Evolutionary conservation across 768 basidiomycete species (phyloP).

Genomic region (Mycena galericulata): DNA sequence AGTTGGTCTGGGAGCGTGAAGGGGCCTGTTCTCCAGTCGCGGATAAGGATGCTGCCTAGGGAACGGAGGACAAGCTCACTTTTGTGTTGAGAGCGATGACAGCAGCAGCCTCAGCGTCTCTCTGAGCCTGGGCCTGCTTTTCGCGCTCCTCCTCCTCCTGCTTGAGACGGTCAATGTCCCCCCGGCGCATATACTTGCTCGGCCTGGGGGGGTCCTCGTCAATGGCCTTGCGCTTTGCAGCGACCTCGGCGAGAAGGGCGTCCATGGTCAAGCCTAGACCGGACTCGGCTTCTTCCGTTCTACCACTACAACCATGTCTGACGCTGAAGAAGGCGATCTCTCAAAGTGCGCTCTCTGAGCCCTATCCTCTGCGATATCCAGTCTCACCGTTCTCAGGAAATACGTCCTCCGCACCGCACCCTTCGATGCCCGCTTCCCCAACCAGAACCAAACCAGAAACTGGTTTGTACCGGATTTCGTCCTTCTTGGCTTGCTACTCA

Average conservation of each 20-base stretch:
- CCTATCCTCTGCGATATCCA: constrained; percentile 4
- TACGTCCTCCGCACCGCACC: constrained; percentile 94
- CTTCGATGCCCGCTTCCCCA: constrained; percentile 95
- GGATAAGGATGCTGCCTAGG: constrained; percentile 46
- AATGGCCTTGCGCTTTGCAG: constrained; percentile 85
- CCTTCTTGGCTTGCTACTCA: not conserved
- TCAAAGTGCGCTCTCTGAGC: constrained; percentile 57
- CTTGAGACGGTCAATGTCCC: constrained; percentile 85
- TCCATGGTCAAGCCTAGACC: constrained; percentile 71
- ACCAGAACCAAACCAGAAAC: constrained; percentile 95
- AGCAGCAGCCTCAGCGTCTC: constrained; percentile 42
- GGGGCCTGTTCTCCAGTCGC: constrained; percentile 61
- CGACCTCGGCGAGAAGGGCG: constrained; percentile 90
- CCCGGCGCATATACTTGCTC: constrained; percentile 90
- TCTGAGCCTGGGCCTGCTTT: constrained; percentile 50
- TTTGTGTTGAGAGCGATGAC: too few relatives aligned
- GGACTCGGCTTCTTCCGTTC: not conserved
- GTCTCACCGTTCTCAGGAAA: constrained; percentile 65
- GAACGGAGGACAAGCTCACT: constrained; percentile 54
- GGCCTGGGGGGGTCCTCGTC: constrained; percentile 66
- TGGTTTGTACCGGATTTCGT: constrained; percentile 69
- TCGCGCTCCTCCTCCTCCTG: constrained; percentile 56
- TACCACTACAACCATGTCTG: constrained; percentile 64
- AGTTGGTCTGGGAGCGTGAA: constrained; percentile 55
- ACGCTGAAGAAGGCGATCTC: constrained; percentile 57